Percentiles rank a stretch among this genome's conserved stretches.
Evolutionary conservation across 106 monocot species (phyloP).

Genomic region (Dioscorea dumetorum): DNA sequence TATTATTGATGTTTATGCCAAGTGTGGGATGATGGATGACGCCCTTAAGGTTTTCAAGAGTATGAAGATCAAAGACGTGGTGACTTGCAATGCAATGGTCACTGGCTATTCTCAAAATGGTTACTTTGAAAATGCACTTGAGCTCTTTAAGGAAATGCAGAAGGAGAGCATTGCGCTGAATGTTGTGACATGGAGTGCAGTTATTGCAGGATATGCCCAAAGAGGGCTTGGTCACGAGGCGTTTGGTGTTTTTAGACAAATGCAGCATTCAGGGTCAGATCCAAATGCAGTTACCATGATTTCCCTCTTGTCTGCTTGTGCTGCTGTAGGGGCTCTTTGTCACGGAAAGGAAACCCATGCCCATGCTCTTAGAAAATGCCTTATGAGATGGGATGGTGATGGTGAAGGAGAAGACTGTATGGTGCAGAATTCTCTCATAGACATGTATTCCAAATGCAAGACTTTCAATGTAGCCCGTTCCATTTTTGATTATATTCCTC

Average conservation of each 20-base stretch:
- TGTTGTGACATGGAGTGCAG: constrained; percentile 79
- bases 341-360: constrained; percentile 75
- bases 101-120: constrained; percentile 78
- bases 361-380: constrained; percentile 47
- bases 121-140: constrained; percentile 47
- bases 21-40: constrained; percentile 62
- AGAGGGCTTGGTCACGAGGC: constrained; percentile 52
- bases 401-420: constrained; percentile 45
- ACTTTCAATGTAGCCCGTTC: constrained; percentile 29
- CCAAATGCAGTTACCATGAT: constrained; percentile 83
- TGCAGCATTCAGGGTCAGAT: constrained; percentile 37
- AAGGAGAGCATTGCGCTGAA: constrained; percentile 39
- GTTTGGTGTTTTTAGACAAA: constrained; percentile 53
- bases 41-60: constrained; percentile 46
- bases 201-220: constrained; percentile 83
- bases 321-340: constrained; percentile 55
- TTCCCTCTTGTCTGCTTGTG: constrained; percentile 78
- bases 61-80: constrained; percentile 60
- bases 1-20: constrained; percentile 61
- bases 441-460: constrained; percentile 87
- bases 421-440: constrained; percentile 70
- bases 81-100: constrained; percentile 80
- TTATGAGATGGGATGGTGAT: constrained; percentile 25
- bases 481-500: constrained; percentile 41
- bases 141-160: constrained; percentile 47